phyloP scores from a whole-genome alignment of 805 yeast genomes.

The Kluyveromyces dobzhanskii region DNA sequence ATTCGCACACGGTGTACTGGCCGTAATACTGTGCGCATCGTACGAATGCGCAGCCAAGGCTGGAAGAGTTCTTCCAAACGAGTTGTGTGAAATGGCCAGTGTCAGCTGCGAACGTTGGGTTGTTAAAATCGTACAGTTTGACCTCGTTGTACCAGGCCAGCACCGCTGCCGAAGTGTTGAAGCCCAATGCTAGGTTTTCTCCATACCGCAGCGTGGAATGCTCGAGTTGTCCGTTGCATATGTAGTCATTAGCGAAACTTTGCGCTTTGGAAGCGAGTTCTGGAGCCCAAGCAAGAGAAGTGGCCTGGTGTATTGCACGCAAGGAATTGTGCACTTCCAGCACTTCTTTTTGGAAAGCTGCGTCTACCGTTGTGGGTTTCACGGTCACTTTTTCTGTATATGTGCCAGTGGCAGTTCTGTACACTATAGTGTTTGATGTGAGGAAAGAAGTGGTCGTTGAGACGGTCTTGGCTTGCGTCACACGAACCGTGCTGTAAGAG shows the following conservation, averaged over 20 bases:
- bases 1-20: conserved; percentile 61
- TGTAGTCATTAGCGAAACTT: conserved; percentile 44
- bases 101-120: conserved; percentile 36
- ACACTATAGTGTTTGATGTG: background rate
- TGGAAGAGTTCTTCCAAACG: conserved; percentile 57
- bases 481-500: conserved; percentile 7
- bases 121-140: conserved; percentile 39
- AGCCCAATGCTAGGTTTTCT: conserved; percentile 78
- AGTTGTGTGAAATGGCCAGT: conserved; percentile 81
- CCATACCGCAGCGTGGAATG: conserved; percentile 69
- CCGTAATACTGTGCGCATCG: conserved; percentile 45
- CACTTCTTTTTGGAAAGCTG: conserved; percentile 23
- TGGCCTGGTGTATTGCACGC: conserved; percentile 46
- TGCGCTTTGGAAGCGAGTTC: conserved; percentile 48
- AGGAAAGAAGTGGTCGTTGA: conserved; percentile 1
- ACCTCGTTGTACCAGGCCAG: conserved; percentile 74
- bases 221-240: conserved; percentile 46
- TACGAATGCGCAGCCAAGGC: conserved; percentile 63
- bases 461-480: background rate
- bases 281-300: conserved; percentile 46
- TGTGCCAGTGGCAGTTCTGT: background rate
- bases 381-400: background rate
- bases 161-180: conserved; percentile 47
- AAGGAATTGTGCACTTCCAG: conserved; percentile 51
- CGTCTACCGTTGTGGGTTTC: background rate